Percentiles rank a stretch among this genome's conserved stretches.
These are phyloP conservation scores for Dryas drummondii DNA, from an alignment of 306 rosid genomes.

Conservation along the genomic window DNA sequence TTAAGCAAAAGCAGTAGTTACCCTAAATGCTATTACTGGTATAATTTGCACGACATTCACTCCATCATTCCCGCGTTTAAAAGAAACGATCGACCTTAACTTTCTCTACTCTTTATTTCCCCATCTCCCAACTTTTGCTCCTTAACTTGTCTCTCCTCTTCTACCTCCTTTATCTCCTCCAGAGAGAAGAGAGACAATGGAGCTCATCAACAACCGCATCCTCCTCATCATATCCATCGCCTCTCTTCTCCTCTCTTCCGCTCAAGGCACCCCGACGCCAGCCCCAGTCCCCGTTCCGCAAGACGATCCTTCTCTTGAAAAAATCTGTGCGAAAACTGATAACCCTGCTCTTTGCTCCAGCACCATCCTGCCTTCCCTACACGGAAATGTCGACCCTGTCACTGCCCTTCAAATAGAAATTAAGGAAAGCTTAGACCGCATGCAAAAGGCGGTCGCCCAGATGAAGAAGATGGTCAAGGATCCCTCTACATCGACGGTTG, in stretches of 20 bases:
- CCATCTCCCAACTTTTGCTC: not conserved
- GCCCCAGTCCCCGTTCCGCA: not conserved
- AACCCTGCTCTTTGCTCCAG: slow-evolving; percentile 17
- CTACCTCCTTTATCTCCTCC: not conserved
- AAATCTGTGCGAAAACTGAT: slow-evolving; percentile 7
- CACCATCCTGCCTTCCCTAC: slow-evolving; percentile 10
- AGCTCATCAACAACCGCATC: slow-evolving; percentile 13
- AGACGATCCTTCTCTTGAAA: not conserved
- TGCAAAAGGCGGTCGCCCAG: not conserved
- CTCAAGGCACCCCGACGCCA: not conserved
- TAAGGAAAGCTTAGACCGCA: not conserved
- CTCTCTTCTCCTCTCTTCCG: not conserved
- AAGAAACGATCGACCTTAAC: no score
- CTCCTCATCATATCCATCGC: slow-evolving; percentile 11
- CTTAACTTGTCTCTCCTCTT: slow-evolving; percentile 13
- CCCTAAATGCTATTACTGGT: not conserved
- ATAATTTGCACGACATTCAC: not conserved
- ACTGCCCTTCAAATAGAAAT: slow-evolving; percentile 18
- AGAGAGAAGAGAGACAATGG: slow-evolving; percentile 6
- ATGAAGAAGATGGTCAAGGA: not conserved
- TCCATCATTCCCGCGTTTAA: not conserved
- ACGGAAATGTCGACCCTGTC: not conserved
- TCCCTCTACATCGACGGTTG: not conserved
- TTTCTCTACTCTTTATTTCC: not conserved
- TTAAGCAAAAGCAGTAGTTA: not conserved